phyloP scores from a whole-genome alignment of 2,329 filamentous ascomycete genomes.

The Remersonia thermophila region DNA sequence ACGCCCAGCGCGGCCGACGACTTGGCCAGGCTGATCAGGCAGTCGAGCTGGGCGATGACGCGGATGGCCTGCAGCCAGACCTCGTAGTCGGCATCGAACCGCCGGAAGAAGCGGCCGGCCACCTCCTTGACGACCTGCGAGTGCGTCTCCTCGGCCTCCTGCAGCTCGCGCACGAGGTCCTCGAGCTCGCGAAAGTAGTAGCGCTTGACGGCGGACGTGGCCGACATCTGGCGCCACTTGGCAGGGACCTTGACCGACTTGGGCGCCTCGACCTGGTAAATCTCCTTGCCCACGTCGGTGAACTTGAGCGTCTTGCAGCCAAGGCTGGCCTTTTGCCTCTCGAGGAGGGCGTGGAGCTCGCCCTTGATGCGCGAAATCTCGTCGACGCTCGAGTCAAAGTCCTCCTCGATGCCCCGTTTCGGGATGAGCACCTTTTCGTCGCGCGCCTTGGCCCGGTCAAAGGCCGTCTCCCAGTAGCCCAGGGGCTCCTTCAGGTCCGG shows the following conservation, averaged over 20 bases:
- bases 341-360: constrained; percentile 59
- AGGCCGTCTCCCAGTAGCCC: constrained; percentile 80
- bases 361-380: constrained; percentile 63
- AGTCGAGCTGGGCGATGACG: constrained; percentile 85
- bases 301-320: constrained; percentile 63
- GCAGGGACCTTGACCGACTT: constrained; percentile 76
- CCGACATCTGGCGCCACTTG: constrained; percentile 91
- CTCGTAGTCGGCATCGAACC: constrained; percentile 78
- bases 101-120: constrained; percentile 65
- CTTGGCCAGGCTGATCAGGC: constrained; percentile 83
- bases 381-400: constrained; percentile 77
- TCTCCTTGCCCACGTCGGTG: constrained; percentile 85
- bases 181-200: constrained; percentile 86
- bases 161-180: constrained; percentile 69
- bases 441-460: constrained; percentile 69
- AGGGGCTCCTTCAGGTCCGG: constrained; percentile 66
- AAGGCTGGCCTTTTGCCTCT: constrained; percentile 58
- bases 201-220: constrained; percentile 77
- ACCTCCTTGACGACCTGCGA: constrained; percentile 84
- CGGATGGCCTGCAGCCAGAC: constrained; percentile 84
- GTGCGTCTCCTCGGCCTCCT: constrained; percentile 90
- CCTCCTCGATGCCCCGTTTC: constrained; percentile 74
- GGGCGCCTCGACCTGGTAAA: constrained; percentile 89
- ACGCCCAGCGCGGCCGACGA: constrained; percentile 73
- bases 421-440: constrained; percentile 76